These are phyloP conservation scores for Quercus cerris DNA, from an alignment of 306 rosid genomes.

Conservation along the genomic window DNA sequence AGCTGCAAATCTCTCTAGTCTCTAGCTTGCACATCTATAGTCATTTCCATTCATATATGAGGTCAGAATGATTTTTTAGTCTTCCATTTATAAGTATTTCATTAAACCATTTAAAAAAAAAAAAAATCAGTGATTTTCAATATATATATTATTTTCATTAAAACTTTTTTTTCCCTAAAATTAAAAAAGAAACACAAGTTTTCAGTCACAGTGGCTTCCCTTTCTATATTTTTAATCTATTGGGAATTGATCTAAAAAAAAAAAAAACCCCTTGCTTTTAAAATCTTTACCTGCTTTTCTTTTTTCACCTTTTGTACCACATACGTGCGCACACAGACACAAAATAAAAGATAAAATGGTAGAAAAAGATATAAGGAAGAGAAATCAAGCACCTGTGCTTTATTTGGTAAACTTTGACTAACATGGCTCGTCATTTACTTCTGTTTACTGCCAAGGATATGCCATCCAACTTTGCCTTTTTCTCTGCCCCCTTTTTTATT, in stretches of 20 bases:
- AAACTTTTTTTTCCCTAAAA: background rate
- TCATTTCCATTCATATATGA: background rate
- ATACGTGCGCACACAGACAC: too few species aligned
- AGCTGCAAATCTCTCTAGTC: background rate
- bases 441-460: background rate
- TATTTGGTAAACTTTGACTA: background rate
- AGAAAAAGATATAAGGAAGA: background rate
- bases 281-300: too few species aligned
- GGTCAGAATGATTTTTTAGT: too few species aligned
- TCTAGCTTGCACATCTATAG: background rate
- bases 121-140: background rate
- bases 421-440: background rate
- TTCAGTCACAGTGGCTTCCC: background rate
- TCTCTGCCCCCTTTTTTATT: background rate
- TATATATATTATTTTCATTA: background rate
- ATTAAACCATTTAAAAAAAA: too few species aligned
- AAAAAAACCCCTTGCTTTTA: too few species aligned
- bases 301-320: too few species aligned
- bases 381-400: background rate
- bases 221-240: too few species aligned
- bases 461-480: background rate
- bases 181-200: background rate
- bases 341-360: background rate
- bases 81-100: too few species aligned
- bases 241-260: too few species aligned